Evolutionary conservation across 2,329 filamentous ascomycete genomes (phyloP).

Genomic region (Raffaelea albimanens): DNA sequence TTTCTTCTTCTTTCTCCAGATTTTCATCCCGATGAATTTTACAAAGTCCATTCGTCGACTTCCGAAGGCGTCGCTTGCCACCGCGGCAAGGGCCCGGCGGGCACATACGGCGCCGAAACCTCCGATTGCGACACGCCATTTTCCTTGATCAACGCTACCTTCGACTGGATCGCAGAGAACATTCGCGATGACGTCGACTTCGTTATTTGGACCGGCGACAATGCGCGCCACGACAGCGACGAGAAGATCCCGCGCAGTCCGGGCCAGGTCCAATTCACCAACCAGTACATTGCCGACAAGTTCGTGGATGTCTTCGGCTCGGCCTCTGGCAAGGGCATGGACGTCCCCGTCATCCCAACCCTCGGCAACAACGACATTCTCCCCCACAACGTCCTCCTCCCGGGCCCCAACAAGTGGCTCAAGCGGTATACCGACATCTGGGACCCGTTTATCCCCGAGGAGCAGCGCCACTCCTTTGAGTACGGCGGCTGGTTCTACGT

Average conservation of each 20-base stretch:
- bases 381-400: constrained; percentile 85
- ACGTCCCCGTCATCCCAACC: constrained; percentile 76
- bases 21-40: constrained; percentile 84
- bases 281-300: constrained; percentile 64
- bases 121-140: constrained; percentile 82
- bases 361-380: constrained; percentile 97
- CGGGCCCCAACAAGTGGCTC: constrained; percentile 83
- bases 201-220: constrained; percentile 88
- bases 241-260: constrained; percentile 67
- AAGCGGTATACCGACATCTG: constrained; percentile 69
- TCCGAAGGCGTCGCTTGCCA: constrained; percentile 66
- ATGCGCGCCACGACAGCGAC: constrained; percentile 81
- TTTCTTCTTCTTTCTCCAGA: constrained; percentile 41
- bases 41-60: constrained; percentile 68
- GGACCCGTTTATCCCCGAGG: constrained; percentile 81
- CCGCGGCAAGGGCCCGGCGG: constrained; percentile 64
- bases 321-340: constrained; percentile 47
- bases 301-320: constrained; percentile 64
- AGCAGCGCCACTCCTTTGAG: constrained; percentile 81
- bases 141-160: constrained; percentile 75
- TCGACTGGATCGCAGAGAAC: constrained; percentile 76
- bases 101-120: constrained; percentile 74
- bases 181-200: constrained; percentile 76
- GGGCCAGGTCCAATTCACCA: constrained; percentile 67
- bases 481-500: constrained; percentile 92